These are phyloP conservation scores for Colletotrichum endophyticum DNA, from an alignment of 2,329 filamentous ascomycete genomes.

Conservation along the genomic window DNA sequence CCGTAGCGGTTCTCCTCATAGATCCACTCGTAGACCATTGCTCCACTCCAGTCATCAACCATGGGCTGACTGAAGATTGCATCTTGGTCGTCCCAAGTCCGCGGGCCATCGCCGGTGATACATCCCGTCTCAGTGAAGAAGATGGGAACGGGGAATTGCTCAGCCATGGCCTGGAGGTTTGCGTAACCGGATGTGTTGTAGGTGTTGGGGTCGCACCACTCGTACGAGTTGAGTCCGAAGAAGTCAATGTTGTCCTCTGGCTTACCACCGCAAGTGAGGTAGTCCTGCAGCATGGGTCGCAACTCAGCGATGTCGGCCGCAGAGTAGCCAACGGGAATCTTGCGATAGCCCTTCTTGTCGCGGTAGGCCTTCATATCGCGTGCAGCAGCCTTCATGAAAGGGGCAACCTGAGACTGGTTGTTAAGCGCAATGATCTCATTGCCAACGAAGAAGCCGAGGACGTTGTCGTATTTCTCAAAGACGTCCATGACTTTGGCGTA, in stretches of 20 bases:
- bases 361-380: slow-evolving; percentile 86
- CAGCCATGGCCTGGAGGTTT: slow-evolving; percentile 69
- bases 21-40: slow-evolving; percentile 92
- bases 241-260: slow-evolving; percentile 77
- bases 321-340: slow-evolving; percentile 86
- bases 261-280: slow-evolving; percentile 79
- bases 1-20: slow-evolving; percentile 85
- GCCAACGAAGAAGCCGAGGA: slow-evolving; percentile 84
- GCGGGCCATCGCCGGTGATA: slow-evolving; percentile 63
- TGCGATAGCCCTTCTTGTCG: slow-evolving; percentile 75
- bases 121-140: slow-evolving; percentile 92
- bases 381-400: slow-evolving; percentile 82
- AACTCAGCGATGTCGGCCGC: slow-evolving; percentile 81
- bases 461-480: slow-evolving; percentile 79
- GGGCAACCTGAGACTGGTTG: slow-evolving; percentile 68
- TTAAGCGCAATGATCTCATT: slow-evolving; percentile 81
- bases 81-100: slow-evolving; percentile 73
- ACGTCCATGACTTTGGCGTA: slow-evolving; percentile 78
- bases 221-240: slow-evolving; percentile 85
- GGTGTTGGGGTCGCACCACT: slow-evolving; percentile 70
- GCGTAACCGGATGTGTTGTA: slow-evolving; percentile 73
- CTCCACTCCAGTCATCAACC: slow-evolving; percentile 72
- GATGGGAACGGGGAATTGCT: slow-evolving; percentile 79
- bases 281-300: slow-evolving; percentile 68
- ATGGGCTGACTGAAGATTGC: slow-evolving; percentile 80